These are phyloP conservation scores for Mycena kentingensis DNA, from an alignment of 768 basidiomycete species.

Conservation along the genomic window DNA sequence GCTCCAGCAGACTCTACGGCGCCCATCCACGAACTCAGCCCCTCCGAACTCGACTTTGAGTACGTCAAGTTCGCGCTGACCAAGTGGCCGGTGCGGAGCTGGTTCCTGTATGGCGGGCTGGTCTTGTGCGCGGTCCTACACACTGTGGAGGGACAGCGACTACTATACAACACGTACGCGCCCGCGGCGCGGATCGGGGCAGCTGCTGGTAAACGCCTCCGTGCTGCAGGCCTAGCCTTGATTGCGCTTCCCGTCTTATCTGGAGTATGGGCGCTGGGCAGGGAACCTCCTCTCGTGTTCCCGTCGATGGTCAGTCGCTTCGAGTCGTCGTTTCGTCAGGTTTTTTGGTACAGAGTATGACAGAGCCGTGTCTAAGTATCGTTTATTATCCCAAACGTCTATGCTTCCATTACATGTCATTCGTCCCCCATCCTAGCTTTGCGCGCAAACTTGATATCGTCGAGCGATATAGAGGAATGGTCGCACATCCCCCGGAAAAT, in stretches of 20 bases:
- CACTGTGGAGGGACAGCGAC: constrained; percentile 56
- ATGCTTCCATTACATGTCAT: constrained; percentile 1
- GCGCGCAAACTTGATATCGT: constrained; percentile 58
- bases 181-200: constrained; percentile 25
- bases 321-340: constrained; percentile 48
- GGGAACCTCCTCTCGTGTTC: constrained; percentile 61
- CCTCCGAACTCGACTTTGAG: constrained; percentile 79
- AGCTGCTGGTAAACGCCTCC: constrained; percentile 26
- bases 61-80: constrained; percentile 75
- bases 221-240: constrained; percentile 34
- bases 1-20: constrained; percentile 46
- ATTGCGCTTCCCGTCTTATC: constrained; percentile 53
- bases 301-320: constrained; percentile 53
- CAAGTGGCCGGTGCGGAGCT: constrained; percentile 62
- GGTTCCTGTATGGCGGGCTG: constrained; percentile 64
- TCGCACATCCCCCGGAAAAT: constrained; percentile 90
- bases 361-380: constrained; percentile 7
- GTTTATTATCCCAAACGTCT: background rate
- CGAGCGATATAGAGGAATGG: constrained; percentile 70
- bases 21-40: constrained; percentile 63
- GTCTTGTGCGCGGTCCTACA: constrained; percentile 60
- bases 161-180: constrained; percentile 56
- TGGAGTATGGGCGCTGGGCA: constrained; percentile 55
- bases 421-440: constrained; percentile 27
- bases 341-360: constrained; percentile 50